These are phyloP conservation scores for Trypanosoma congolense DNA, from an alignment of 208 protist genomes.

Conservation along the genomic window DNA sequence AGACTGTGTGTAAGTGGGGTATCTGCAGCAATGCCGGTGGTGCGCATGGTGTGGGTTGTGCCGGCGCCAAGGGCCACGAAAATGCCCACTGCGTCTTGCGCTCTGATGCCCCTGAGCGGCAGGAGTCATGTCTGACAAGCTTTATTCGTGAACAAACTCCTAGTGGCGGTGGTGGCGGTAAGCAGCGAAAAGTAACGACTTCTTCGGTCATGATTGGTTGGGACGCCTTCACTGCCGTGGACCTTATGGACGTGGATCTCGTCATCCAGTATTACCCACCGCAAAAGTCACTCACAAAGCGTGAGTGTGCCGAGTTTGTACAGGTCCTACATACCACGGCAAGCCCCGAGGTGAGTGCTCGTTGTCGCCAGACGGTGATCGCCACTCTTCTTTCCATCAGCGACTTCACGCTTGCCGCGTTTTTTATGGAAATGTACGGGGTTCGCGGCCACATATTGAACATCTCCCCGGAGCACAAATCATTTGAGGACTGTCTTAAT, in stretches of 20 bases:
- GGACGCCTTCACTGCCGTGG: conserved; percentile 61
- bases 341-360: conserved; percentile 29
- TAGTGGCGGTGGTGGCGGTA: neutral
- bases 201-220: conserved; percentile 40
- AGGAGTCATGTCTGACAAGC: conserved; percentile 16
- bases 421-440: conserved; percentile 67
- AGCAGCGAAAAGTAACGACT: neutral
- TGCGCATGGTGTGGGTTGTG: neutral
- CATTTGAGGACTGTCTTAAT: conserved; percentile 31
- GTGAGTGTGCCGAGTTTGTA: conserved; percentile 67
- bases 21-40: conserved; percentile 20
- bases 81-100: conserved; percentile 31
- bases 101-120: conserved; percentile 34
- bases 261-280: conserved; percentile 74
- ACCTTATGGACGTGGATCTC: conserved; percentile 79
- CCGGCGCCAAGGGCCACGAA: conserved; percentile 10
- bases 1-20: conserved; percentile 42
- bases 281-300: conserved; percentile 64
- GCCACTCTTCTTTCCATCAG: conserved; percentile 45
- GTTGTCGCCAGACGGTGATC: conserved; percentile 28
- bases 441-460: conserved; percentile 70
- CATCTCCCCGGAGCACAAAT: conserved; percentile 43
- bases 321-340: conserved; percentile 71
- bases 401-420: conserved; percentile 61
- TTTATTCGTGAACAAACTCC: conserved; percentile 20